A percentile compares a stretch with the other conserved stretches of the same genome.
Evolutionary conservation across 148 eudicot species (phyloP).

Genomic region (Diospyros lotus): DNA sequence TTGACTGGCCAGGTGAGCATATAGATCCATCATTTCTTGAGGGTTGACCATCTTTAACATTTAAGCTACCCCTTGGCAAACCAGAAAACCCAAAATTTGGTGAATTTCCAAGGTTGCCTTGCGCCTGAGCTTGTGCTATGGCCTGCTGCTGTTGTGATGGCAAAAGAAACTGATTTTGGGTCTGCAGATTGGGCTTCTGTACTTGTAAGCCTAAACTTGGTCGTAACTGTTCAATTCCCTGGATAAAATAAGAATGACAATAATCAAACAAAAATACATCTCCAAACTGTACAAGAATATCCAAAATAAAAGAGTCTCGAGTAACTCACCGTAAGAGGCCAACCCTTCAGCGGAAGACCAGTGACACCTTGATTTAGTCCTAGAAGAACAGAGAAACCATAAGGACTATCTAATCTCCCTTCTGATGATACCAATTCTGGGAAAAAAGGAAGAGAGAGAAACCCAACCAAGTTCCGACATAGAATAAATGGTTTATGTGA

Average conservation of each 20-base stretch:
- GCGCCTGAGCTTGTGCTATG: slow-evolving; percentile 84
- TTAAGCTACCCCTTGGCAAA: slow-evolving; percentile 75
- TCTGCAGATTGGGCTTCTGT: slow-evolving; percentile 60
- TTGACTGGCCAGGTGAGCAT: slow-evolving; percentile 86
- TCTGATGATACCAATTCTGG: too few species aligned
- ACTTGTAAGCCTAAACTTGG: slow-evolving; percentile 62
- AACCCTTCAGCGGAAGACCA: slow-evolving; percentile 92
- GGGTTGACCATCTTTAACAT: slow-evolving; percentile 81
- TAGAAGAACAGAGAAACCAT: slow-evolving; percentile 15
- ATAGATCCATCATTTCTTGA: slow-evolving; percentile 74
- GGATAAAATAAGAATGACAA: slow-evolving; percentile 10
- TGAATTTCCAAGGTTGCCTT: slow-evolving; percentile 67
- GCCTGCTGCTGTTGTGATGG: slow-evolving; percentile 85
- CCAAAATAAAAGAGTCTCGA: not conserved
- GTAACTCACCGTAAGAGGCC: slow-evolving; percentile 90
- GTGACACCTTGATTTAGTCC: slow-evolving; percentile 69
- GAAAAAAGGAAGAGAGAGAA: not conserved
- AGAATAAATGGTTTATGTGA: not conserved
- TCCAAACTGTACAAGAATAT: slow-evolving; percentile 1
- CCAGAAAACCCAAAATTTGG: slow-evolving; percentile 82
- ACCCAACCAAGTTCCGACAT: not conserved
- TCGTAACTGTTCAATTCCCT: slow-evolving; percentile 88
- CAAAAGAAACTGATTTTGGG: slow-evolving; percentile 77
- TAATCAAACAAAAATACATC: slow-evolving; percentile 12
- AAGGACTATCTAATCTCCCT: not conserved